Evolutionary conservation across 768 basidiomycete genomes (phyloP), one percentile per base, ranked within the genome.

Genomic region (Phaffia australis): DNA sequence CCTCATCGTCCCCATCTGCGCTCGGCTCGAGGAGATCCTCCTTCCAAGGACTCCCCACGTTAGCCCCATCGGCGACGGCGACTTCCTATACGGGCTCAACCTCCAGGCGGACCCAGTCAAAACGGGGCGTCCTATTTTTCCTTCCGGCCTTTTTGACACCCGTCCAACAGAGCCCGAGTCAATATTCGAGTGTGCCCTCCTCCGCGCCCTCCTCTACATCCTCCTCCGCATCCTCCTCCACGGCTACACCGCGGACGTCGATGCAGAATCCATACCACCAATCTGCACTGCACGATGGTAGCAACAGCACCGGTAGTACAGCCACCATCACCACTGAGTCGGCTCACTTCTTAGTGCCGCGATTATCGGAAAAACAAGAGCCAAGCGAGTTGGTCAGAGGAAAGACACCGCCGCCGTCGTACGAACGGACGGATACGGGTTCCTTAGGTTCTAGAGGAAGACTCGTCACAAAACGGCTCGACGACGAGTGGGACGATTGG

Each of bases 131-230:
- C 50, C 76, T 89, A 58, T 89, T 87, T 77, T 88, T 89, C 80
- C 80, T 90, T 59, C 88, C 88, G 25, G 86, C 87, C 46, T 84
- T 88, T 71, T 86, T 89, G 74, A 80, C 86, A 3, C 79, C 83
- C 35, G 35, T 42, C n/a, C 29, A 30, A 14, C 47, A 16, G 6
- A 11, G 48, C 11, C 15, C 61, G 30, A 52, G 23, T 54, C 29
- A 4, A 15, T 54, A 23, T 30, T 54, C 52, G 16, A 54, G 52
- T 15, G 23, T 23, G n/a, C 52, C 23, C 15, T 54, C 52, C 52
- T 42, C 35, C 35, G 11, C 35, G 11, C 11, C 35, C 35, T 42
- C 35, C 35, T 42, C 35, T 42, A 11, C 35, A n/a, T n/a, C n/a
- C n/a, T 42, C 35, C 35, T 42, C 35, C 35, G 11, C 35, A 42